Percentiles rank a stretch among this genome's conserved stretches.
Conservation (phyloP, 1,284 basidiomycete genomes). For the Crucibulum parvulum region DNA sequence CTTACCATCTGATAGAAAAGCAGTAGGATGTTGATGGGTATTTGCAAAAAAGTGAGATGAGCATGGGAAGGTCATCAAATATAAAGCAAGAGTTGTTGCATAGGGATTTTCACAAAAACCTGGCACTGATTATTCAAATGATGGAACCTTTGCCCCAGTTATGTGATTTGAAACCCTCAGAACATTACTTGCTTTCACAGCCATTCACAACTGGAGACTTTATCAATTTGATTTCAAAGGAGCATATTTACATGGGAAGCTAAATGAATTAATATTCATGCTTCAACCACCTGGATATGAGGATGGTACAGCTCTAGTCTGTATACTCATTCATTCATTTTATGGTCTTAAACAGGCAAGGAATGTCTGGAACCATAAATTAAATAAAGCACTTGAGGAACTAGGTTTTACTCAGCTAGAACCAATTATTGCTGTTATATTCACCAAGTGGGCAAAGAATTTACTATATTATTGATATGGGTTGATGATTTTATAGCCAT, state of each 20-base stretch:
- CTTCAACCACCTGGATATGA: constrained; percentile 28
- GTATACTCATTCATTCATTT: constrained; percentile 18
- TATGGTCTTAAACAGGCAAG: constrained; percentile 39
- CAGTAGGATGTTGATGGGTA: constrained; percentile 25
- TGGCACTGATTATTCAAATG: neutral
- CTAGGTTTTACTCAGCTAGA: constrained; percentile 10
- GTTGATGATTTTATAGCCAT: constrained; percentile 14
- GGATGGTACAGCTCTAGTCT: constrained; percentile 18
- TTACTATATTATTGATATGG: constrained; percentile 14
- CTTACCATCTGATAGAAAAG: constrained; percentile 16
- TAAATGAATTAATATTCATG: neutral
- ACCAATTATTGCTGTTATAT: constrained; percentile 13
- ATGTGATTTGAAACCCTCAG: neutral
- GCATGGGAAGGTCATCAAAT: constrained; percentile 13
- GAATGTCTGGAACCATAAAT: constrained; percentile 27
- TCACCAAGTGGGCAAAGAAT: neutral
- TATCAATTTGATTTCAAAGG: neutral
- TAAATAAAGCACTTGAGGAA: constrained; percentile 14
- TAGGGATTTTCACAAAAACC: neutral
- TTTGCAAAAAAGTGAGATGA: constrained; percentile 20
- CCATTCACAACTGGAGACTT: neutral
- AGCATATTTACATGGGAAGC: neutral
- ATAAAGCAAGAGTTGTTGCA: constrained; percentile 27
- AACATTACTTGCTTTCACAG: neutral
- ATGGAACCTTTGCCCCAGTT: neutral